phyloP scores from a whole-genome alignment of 768 basidiomycete species.

The Trametes cingulata region DNA sequence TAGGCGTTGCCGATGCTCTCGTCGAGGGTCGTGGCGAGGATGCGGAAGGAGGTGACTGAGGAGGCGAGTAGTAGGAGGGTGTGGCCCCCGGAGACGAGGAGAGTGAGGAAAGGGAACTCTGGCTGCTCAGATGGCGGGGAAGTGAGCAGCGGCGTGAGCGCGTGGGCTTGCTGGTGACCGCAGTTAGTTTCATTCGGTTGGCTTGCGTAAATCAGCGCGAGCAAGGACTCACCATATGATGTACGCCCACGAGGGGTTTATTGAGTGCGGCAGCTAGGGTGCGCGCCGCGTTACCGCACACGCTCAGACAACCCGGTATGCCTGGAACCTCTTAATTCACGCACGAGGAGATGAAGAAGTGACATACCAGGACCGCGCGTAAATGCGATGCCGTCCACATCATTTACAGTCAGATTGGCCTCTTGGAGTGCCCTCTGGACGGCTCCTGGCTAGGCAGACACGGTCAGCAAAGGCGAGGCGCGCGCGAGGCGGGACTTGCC shows the following conservation, averaged over 20 bases:
- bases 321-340: constrained; percentile 39
- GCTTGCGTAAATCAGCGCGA: background rate
- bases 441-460: constrained; percentile 60
- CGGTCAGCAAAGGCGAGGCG: background rate
- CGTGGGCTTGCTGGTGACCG: constrained; percentile 85
- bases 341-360: background rate
- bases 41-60: constrained; percentile 56
- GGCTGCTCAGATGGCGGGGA: constrained; percentile 43
- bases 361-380: constrained; percentile 79
- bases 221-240: constrained; percentile 83
- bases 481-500: constrained; percentile 38
- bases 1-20: constrained; percentile 77
- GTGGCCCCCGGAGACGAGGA: constrained; percentile 94
- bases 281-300: constrained; percentile 82
- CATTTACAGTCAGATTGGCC: constrained; percentile 55
- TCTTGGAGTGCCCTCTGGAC: constrained; percentile 67
- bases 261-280: constrained; percentile 73
- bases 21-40: constrained; percentile 75
- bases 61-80: constrained; percentile 80
- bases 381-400: constrained; percentile 87
- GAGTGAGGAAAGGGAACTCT: constrained; percentile 81
- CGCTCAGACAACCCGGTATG: constrained; percentile 78
- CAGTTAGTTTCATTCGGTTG: background rate
- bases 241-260: constrained; percentile 86
- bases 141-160: constrained; percentile 79